Evolutionary conservation across 129 eudicot genomes (phyloP).

Genomic region (Pittosporum tobira): DNA sequence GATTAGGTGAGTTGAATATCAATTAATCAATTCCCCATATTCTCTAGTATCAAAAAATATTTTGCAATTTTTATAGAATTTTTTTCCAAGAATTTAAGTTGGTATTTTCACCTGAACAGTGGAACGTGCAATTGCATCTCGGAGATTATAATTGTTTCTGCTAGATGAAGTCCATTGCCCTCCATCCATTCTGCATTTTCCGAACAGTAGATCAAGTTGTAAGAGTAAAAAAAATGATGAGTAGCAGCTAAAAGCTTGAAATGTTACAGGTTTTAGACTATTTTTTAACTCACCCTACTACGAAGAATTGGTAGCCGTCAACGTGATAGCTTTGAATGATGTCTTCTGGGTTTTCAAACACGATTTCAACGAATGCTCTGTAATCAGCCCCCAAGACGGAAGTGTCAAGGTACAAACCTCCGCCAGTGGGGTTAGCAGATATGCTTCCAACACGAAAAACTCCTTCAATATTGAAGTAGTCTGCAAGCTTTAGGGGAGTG

Average conservation of each 20-base stretch:
- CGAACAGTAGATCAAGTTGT: neutral
- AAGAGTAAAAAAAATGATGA: neutral
- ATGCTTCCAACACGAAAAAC: conserved; percentile 47
- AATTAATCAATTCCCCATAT: neutral
- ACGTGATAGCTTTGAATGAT: conserved; percentile 16
- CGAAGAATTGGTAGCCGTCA: conserved; percentile 18
- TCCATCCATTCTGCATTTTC: conserved; percentile 83
- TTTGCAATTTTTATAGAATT: too few relatives aligned
- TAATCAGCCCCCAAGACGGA: conserved; percentile 42
- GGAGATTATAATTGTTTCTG: conserved; percentile 70
- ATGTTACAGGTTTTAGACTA: too few relatives aligned
- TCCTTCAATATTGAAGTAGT: conserved; percentile 48
- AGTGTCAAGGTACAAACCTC: conserved; percentile 40
- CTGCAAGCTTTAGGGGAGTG: conserved; percentile 40
- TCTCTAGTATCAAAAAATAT: too few relatives aligned
- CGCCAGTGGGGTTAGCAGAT: conserved; percentile 30
- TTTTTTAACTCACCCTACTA: conserved; percentile 16
- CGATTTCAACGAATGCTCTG: conserved; percentile 25
- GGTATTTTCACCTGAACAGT: conserved; percentile 53
- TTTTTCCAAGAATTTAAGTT: neutral
- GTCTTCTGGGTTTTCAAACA: conserved; percentile 16
- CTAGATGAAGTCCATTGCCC: conserved; percentile 79
- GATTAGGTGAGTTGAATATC: too few relatives aligned
- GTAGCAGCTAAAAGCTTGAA: neutral
- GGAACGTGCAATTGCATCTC: conserved; percentile 69